phyloP scores from a whole-genome alignment of 768 basidiomycete species.

The Russula griseocarnosa region DNA sequence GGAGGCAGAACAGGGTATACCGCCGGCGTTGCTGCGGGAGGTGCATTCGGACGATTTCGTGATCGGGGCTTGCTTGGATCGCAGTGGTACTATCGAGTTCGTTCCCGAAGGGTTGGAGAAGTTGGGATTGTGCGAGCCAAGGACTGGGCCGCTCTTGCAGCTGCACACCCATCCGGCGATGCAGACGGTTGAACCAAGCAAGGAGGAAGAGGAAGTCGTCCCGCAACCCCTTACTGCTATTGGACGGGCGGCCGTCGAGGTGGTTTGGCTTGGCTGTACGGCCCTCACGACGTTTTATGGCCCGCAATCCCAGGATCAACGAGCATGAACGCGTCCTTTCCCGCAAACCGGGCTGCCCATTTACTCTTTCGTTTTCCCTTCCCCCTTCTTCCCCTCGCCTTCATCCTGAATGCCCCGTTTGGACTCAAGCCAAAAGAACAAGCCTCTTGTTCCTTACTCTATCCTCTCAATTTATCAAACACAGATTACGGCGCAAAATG shows the following conservation, averaged over 20 bases:
- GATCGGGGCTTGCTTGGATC: conserved; percentile 58
- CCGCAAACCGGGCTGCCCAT: not conserved
- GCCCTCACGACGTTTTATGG: conserved; percentile 43
- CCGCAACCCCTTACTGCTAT: conserved; percentile 45
- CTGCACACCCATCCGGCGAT: conserved; percentile 14
- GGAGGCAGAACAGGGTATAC: conserved; percentile 38
- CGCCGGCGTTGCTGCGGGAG: conserved; percentile 38
- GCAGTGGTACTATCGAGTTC: conserved; percentile 70
- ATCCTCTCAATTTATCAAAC: not conserved
- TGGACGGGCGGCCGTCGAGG: conserved; percentile 49
- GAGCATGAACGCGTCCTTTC: not conserved
- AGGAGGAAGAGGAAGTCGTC: conserved; percentile 42
- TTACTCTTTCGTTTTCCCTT: not conserved
- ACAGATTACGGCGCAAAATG: conserved; percentile 3
- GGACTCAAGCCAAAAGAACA: not conserved
- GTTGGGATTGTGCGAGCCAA: conserved; percentile 57
- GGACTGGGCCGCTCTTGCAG: conserved; percentile 19
- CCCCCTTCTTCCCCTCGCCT: not conserved
- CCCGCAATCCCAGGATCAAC: not conserved
- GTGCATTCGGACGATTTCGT: conserved; percentile 41
- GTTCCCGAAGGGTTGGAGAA: conserved; percentile 72
- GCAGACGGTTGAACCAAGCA: conserved; percentile 41
- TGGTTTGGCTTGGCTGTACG: conserved; percentile 54
- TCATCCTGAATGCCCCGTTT: not conserved
- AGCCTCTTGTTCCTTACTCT: not conserved